Conservation (phyloP, 2,329 filamentous ascomycete species). For the Aspergillus latus region DNA sequence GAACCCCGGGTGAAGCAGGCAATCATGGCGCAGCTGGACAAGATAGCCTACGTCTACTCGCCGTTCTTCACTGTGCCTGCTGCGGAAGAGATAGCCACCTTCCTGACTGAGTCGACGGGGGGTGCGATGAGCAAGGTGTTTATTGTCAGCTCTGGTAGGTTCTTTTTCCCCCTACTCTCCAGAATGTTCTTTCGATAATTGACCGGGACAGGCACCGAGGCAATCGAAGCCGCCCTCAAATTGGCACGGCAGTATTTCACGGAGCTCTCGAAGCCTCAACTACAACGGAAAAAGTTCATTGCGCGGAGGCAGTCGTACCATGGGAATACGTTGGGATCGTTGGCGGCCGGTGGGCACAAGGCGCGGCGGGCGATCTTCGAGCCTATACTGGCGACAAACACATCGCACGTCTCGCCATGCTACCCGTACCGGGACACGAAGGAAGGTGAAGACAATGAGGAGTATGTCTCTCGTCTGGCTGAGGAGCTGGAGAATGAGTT, state of each 20-base stretch:
- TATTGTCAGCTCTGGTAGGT: conserved; percentile 24
- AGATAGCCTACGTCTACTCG: conserved; percentile 47
- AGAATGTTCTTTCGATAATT: background rate
- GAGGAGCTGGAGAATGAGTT: conserved; percentile 53
- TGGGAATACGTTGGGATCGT: conserved; percentile 51
- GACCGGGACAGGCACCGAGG: conserved; percentile 31
- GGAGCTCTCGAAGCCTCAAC: conserved; percentile 39
- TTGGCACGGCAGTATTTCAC: conserved; percentile 51
- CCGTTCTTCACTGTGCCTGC: conserved; percentile 44
- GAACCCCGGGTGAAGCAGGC: conserved; percentile 45
- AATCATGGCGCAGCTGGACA: conserved; percentile 42
- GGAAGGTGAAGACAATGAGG: conserved; percentile 38
- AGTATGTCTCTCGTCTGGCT: conserved; percentile 44
- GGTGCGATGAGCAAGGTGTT: conserved; percentile 22
- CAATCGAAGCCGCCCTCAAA: conserved; percentile 52
- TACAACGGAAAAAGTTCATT: conserved; percentile 45
- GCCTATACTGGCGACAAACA: conserved; percentile 30
- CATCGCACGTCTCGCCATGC: conserved; percentile 26
- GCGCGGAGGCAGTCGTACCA: conserved; percentile 50
- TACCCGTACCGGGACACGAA: conserved; percentile 42
- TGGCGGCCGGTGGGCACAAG: conserved; percentile 43
- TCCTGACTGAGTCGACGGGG: conserved; percentile 33
- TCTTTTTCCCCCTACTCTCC: background rate
- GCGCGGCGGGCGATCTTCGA: conserved; percentile 36
- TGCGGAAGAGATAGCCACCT: conserved; percentile 43